Percentiles rank a stretch among this genome's conserved stretches.
Evolutionary conservation across 129 eudicot genomes (phyloP).

Genomic region (Glebionis coronaria): DNA sequence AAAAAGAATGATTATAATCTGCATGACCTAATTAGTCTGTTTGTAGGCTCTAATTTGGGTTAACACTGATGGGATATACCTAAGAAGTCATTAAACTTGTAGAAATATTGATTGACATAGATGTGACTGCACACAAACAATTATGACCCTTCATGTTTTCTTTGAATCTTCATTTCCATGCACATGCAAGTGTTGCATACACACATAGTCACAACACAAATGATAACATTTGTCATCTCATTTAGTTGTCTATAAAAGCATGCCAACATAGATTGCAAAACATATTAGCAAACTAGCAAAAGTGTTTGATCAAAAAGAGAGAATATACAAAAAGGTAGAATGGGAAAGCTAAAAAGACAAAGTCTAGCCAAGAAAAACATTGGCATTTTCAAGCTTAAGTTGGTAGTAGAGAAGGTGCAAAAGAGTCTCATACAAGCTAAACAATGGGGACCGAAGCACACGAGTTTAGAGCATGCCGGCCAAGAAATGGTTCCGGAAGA

Average conservation of each 20-base stretch:
- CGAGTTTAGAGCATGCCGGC: not conserved
- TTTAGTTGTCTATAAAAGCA: constrained; percentile 19
- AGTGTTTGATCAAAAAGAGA: constrained; percentile 8
- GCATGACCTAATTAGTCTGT: not conserved
- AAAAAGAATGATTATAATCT: not conserved
- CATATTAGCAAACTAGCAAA: not conserved
- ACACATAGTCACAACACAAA: not conserved
- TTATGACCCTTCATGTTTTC: constrained; percentile 22
- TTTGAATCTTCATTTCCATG: constrained; percentile 21
- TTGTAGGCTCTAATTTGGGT: not conserved
- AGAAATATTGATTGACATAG: constrained; percentile 10
- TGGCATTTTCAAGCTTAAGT: constrained; percentile 53
- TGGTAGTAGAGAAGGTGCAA: constrained; percentile 50
- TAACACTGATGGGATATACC: not conserved
- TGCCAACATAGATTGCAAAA: constrained; percentile 4
- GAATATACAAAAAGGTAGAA: not conserved
- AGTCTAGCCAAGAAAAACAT: constrained; percentile 28
- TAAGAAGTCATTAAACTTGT: constrained; percentile 13
- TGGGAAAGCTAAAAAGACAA: constrained; percentile 24
- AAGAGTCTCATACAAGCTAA: constrained; percentile 42
- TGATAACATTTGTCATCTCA: constrained; percentile 1
- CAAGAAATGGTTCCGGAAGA: constrained; percentile 28
- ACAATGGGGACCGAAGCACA: constrained; percentile 17
- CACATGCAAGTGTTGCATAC: constrained; percentile 26
- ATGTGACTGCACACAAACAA: constrained; percentile 36